Evolutionary conservation across 2,329 filamentous ascomycete genomes (phyloP), one percentile per base, ranked within the genome.

Genomic region (Sporothrix protearum): DNA sequence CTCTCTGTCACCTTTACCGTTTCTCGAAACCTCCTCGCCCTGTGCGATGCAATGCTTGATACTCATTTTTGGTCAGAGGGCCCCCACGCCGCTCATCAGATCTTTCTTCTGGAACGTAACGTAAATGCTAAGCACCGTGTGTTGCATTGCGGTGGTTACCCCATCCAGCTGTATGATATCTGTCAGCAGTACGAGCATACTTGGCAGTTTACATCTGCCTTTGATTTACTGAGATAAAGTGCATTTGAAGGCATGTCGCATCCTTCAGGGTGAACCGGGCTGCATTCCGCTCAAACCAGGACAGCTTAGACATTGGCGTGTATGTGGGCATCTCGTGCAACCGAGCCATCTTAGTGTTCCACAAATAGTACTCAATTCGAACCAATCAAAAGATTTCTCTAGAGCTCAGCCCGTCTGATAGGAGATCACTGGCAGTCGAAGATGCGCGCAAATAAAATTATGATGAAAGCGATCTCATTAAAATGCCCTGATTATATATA

Each of bases 141-240:
- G 36, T 53, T 49, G 66, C 59, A 66, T 71, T 66, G 59, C 36
- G 36, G 57, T 64, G 59, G 59, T 57, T 45, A 25, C 59, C 55
- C 68, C 30, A 49, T 64, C 36, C 45, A 53, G 19, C 19, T 53
- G 64, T 49, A 30, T 19, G 47, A 33, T 36, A 39, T 51, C 47
- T 39, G 47, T 12, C 33, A 25, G 64, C 49, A 22, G 53, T 39
- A 39, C 47, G 49, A 66, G 22, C 14, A 47, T 47, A 16, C 25
- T 49, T 66, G 63, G 63, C 42, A 30, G 42, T 39, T 39, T 45
- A 36, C 12, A 45, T 64, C 12, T 45, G 10, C 2, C 59, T 42
- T 45, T 64, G 19, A 25, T 42, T 25, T 42, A 64, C 10, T 45
- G 53, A 42, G 36, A 42, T 28, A 64, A 25, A 28, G 45, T 19